These are phyloP conservation scores for Hibiscus syriacus DNA, from an alignment of 345 rosid species.

Conservation along the genomic window DNA sequence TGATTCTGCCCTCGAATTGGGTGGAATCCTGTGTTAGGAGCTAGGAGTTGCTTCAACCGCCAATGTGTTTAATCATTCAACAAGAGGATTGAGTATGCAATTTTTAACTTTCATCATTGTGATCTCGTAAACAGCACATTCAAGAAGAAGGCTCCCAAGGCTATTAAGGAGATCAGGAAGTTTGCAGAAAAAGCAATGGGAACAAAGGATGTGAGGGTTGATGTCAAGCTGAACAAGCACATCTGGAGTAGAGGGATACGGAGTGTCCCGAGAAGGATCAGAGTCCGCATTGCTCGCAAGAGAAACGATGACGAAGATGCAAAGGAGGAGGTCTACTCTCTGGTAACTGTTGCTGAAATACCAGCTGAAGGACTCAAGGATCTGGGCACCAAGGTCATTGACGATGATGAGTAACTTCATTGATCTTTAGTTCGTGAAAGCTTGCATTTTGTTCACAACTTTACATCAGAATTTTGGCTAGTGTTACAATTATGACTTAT, in stretches of 20 bases:
- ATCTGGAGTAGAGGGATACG: slow-evolving; percentile 68
- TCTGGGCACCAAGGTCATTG: slow-evolving; percentile 52
- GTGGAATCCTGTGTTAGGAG: neutral
- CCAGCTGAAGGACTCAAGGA: slow-evolving; percentile 48
- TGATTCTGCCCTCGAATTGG: neutral
- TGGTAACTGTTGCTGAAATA: slow-evolving; percentile 52
- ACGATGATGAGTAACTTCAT: slow-evolving; percentile 37
- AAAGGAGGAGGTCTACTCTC: slow-evolving; percentile 58
- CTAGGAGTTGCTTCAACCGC: too few species aligned
- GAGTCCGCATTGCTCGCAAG: slow-evolving; percentile 53
- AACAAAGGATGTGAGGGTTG: slow-evolving; percentile 37
- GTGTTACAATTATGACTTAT: neutral
- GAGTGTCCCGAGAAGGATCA: slow-evolving; percentile 52
- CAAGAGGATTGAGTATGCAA: neutral
- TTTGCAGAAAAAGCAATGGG: slow-evolving; percentile 55
- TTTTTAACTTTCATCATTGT: neutral
- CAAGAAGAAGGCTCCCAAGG: slow-evolving; percentile 68
- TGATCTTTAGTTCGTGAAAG: neutral
- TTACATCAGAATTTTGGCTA: neutral
- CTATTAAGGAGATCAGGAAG: slow-evolving; percentile 61
- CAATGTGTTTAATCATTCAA: neutral
- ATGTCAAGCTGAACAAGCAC: slow-evolving; percentile 56
- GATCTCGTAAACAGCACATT: slow-evolving; percentile 34
- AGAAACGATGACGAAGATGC: slow-evolving; percentile 68
- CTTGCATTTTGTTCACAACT: neutral